Conservation (phyloP, 2,329 filamentous ascomycete species). For the Fusarium dimerum region DNA sequence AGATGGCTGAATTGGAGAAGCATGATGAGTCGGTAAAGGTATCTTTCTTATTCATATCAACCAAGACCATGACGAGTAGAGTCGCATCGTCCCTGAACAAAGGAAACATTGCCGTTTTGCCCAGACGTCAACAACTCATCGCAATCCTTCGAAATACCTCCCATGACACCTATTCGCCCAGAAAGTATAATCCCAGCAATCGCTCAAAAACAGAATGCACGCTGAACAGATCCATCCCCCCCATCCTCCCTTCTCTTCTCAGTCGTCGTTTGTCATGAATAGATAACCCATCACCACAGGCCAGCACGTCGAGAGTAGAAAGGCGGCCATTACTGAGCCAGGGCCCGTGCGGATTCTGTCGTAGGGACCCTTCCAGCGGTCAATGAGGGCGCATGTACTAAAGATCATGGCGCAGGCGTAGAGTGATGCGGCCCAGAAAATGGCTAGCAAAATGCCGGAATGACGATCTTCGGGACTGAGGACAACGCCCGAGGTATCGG, state of each 20-base stretch:
- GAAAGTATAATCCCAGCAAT: constrained; percentile 1
- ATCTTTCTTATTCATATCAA: not conserved
- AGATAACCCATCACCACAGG: constrained; percentile 39
- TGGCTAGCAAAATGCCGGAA: constrained; percentile 34
- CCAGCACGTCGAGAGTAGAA: constrained; percentile 38
- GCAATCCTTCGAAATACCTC: constrained; percentile 8
- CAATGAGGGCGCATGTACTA: constrained; percentile 42
- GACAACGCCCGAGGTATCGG: constrained; percentile 39
- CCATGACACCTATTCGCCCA: constrained; percentile 13
- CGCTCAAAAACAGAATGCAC: not conserved
- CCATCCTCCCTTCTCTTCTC: not conserved
- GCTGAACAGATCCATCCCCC: not conserved
- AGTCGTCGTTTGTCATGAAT: constrained; percentile 18
- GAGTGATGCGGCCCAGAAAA: constrained; percentile 37
- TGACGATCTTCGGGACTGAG: constrained; percentile 34
- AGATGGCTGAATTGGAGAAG: not conserved
- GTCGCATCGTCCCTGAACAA: not conserved
- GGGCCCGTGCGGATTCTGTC: constrained; percentile 34
- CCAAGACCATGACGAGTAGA: not conserved
- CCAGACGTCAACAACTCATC: not conserved
- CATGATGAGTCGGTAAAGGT: not conserved
- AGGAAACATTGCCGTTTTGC: not conserved
- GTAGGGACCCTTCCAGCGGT: constrained; percentile 43
- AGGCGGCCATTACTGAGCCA: constrained; percentile 32
- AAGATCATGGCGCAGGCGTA: constrained; percentile 45